phyloP scores from a whole-genome alignment of 2,329 filamentous ascomycete genomes.

The Epichloe scottii region DNA sequence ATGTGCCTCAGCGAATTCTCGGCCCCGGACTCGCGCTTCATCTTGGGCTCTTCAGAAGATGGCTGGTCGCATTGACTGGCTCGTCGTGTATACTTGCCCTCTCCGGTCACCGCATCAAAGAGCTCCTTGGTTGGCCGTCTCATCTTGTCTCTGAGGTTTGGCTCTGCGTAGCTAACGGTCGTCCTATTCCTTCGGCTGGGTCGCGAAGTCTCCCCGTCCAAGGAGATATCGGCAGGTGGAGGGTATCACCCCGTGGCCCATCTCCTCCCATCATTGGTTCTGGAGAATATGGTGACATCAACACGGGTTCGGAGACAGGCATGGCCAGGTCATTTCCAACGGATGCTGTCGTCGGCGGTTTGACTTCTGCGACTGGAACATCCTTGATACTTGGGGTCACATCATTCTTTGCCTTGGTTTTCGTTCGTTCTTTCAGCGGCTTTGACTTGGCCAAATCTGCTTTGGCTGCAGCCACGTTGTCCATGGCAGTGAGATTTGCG shows the following conservation, averaged over 20 bases:
- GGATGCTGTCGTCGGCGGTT: conserved; percentile 8
- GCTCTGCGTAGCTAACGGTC: conserved; percentile 69
- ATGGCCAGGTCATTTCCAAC: conserved; percentile 12
- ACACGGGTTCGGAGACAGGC: conserved; percentile 25
- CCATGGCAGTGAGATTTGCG: conserved; percentile 18
- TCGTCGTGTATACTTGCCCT: conserved; percentile 38
- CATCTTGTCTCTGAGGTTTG: conserved; percentile 74
- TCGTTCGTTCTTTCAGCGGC: conserved; percentile 13
- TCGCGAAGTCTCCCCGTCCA: conserved; percentile 44
- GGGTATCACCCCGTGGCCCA: conserved; percentile 36
- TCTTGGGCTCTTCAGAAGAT: conserved; percentile 13
- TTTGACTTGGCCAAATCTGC: conserved; percentile 20
- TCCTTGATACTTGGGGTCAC: conserved; percentile 12
- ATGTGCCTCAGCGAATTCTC: conserved; percentile 21
- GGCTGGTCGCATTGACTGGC: conserved; percentile 23
- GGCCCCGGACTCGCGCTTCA: conserved; percentile 22
- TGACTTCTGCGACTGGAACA: conserved; percentile 8
- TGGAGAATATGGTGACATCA: conserved; percentile 37
- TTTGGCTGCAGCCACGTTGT: conserved; percentile 29
- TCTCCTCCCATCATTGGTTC: conserved; percentile 26
- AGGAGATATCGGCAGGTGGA: conserved; percentile 44
- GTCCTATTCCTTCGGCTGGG: conserved; percentile 54
- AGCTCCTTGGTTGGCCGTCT: conserved; percentile 65
- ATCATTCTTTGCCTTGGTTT: conserved; percentile 16
- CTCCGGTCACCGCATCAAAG: conserved; percentile 59